Evolutionary conservation across 805 yeast genomes (phyloP), one percentile per base, ranked within the genome.

Genomic region (Ogataea degrootiae): DNA sequence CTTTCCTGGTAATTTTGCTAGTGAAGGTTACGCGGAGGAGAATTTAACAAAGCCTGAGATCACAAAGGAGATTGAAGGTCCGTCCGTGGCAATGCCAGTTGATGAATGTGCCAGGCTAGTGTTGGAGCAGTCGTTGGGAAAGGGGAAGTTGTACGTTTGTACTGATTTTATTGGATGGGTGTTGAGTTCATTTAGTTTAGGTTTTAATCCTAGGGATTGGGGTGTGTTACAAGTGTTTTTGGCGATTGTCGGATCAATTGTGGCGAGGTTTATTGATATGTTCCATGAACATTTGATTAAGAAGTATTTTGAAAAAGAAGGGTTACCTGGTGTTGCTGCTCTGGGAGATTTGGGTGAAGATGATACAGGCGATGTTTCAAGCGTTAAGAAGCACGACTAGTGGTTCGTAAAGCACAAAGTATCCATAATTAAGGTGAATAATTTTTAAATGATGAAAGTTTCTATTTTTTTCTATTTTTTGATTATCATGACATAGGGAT

Each of bases 111-210:
- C 92, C 9, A 70, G 73, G 17, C 71, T 75, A 8, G 75, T 94
- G 1, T 57, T 88, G 15, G 66, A 68, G 46, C 46, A 44, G 17
- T 69, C 75, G 52, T 68, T 94, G 31, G 72, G 74, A 26, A 62
- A 66, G 16, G 97, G 97, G 1, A 75, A 82, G 45, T 83, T 85
- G 48, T 81, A 85, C 43, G 73, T 91, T 9, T 82, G 82, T 43
- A 92, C 97, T 0, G 99, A 94, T 65, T 68, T 79, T 16, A 77
- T 90, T 36, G 96, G 96, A 5, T 90, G 95, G 92, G 66, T 87
- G 1, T 68, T 94, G 37, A 81, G 82, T 56, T 71, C 82, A 40
- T 71, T 83, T 23, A 77, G 77, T 57, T 69, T 88, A 51, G 95
- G 96, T 2, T 71, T 80, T 42, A 72, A 82, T 47, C 95, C 96